Base-by-base conservation (phyloP, 176 grass and related monocot genomes). In the Zoysia japonica region DNA sequence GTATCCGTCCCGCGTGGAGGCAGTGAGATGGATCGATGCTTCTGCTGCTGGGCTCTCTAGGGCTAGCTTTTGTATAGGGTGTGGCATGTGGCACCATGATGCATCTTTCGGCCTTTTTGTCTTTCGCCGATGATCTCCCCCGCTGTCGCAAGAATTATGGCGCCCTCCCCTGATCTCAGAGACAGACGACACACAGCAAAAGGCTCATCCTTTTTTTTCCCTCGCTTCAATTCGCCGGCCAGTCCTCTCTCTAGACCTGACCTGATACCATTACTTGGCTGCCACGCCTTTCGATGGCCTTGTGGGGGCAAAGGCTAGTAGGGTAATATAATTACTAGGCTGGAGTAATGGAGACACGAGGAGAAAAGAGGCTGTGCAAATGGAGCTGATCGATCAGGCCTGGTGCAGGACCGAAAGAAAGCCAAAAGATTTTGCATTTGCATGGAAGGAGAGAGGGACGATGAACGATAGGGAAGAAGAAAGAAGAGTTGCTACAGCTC, bases 271-370 rank as follows among this genome's bases (percentile, higher is more conserved):
- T 95, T 88, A 89, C 96, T 96, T 99, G 81, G 86, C 79, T 88
- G 86, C 84, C 87, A 99, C 92, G 92, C 92, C 92, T 95, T 87
- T 85, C 83, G 87, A 82, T 97, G 71, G 85, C 76, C 51, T 75
- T 75, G 82, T 72, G 88, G 82, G 82, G 90, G 85, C 90, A 84
- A 86, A 89, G 84, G 77, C 89, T 85, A 83, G 78, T 97, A 93
- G 90, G 90, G 80, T 82, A 89, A 90, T 89, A 88, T 90, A 81
- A 90, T 92, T 78, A 93, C 87, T 85, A 81, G 85, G 79, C 88
- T 83, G 88, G 88, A 88, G 86, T 17, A 78, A 83, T 36, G 79
- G 88, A 85, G 79, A 93, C 86, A 87, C 78, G 81, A 82, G 72
- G 35, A 35, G 77, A 40, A 81, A 81, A 76, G 71, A 44, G 77